Percentiles rank a stretch among this genome's conserved stretches.
Conservation (phyloP, 1,284 basidiomycete species). For the Grifola frondosa region DNA sequence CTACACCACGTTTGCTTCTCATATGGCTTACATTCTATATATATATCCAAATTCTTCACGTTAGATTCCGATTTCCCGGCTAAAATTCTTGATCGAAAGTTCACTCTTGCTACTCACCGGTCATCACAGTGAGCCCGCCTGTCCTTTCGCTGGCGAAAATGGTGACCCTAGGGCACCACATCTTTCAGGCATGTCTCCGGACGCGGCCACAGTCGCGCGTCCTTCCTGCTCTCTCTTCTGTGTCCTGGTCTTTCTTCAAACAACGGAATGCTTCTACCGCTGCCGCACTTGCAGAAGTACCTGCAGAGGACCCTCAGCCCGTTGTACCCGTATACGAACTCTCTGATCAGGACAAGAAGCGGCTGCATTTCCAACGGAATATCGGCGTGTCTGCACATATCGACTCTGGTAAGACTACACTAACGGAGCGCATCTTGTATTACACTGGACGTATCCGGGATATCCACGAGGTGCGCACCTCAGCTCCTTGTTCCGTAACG, state of each 20-base stretch:
- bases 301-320: constrained; percentile 11
- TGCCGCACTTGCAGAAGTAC: constrained; percentile 21
- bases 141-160: too few relatives aligned
- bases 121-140: constrained; percentile 16
- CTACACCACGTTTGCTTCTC: too few relatives aligned
- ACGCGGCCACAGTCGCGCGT: constrained; percentile 15
- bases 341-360: constrained; percentile 54
- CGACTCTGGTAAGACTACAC: constrained; percentile 97
- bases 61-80: too few relatives aligned
- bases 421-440: constrained; percentile 96
- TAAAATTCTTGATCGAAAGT: too few relatives aligned
- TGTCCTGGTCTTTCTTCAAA: constrained; percentile 11
- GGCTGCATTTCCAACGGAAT: constrained; percentile 71
- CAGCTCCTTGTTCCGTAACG: not conserved
- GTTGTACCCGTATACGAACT: constrained; percentile 41
- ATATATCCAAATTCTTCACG: too few relatives aligned
- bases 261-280: constrained; percentile 25
- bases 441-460: constrained; percentile 96
- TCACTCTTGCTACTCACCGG: constrained; percentile 19
- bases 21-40: too few relatives aligned
- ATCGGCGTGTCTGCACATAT: constrained; percentile 91
- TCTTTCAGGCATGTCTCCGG: constrained; percentile 21
- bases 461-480: constrained; percentile 86
- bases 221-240: constrained; percentile 2
- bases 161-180: constrained; percentile 10